phyloP scores from a whole-genome alignment of 768 basidiomycete genomes.

The Mrakia gelida region DNA sequence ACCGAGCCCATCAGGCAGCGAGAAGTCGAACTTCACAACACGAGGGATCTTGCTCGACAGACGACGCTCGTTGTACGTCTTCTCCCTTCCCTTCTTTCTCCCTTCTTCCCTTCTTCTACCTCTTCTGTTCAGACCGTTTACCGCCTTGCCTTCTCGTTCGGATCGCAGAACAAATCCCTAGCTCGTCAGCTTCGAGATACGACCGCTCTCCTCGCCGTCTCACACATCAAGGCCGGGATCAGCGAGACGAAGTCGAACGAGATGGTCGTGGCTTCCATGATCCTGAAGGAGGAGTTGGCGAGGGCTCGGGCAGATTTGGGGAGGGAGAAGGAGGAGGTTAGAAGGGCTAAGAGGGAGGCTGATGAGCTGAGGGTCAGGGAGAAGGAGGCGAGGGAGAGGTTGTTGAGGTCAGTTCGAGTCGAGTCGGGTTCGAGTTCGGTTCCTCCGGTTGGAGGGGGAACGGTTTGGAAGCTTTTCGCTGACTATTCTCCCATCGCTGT shows the following conservation, averaged over 20 bases:
- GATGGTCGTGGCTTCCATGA: not conserved
- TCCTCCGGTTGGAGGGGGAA: not conserved
- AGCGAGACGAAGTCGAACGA: not conserved
- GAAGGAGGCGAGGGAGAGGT: constrained; percentile 8
- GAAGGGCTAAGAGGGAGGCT: constrained; percentile 1
- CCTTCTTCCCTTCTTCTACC: not conserved
- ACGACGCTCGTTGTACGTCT: not conserved
- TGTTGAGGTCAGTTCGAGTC: not conserved
- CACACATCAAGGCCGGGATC: constrained; percentile 7
- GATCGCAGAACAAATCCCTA: constrained; percentile 4
- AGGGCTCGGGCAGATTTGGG: not conserved
- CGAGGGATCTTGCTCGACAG: not conserved
- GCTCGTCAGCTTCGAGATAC: constrained; percentile 11
- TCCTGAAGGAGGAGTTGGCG: constrained; percentile 3
- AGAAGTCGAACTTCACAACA: not conserved
- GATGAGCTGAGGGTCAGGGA: not conserved
- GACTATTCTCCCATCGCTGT: not conserved
- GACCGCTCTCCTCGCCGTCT: constrained; percentile 10
- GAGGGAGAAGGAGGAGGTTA: constrained; percentile 8
- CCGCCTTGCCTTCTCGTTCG: not conserved
- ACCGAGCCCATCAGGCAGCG: not conserved
- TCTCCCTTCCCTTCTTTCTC: not conserved
- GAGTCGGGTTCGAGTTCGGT: not conserved
- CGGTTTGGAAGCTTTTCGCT: not conserved
- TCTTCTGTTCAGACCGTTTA: not conserved